A percentile compares a stretch with the other conserved stretches of the same genome.
These are phyloP conservation scores for Boletus barrowsii DNA, from an alignment of 768 basidiomycete genomes.

Conservation along the genomic window DNA sequence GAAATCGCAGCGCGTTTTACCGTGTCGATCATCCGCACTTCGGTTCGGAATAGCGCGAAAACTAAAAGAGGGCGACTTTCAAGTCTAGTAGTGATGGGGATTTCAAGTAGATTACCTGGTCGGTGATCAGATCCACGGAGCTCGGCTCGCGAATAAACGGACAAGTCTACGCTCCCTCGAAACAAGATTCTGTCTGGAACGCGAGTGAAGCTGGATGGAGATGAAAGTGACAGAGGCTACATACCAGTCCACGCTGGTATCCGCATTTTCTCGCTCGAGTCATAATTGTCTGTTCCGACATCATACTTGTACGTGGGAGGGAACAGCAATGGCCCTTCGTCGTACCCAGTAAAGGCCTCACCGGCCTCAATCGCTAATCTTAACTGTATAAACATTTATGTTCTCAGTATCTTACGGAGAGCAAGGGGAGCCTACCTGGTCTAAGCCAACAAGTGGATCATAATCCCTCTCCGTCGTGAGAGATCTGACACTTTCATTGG, in stretches of 20 bases:
- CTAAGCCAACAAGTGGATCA: conserved; percentile 71
- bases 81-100: background rate
- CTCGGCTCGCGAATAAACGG: conserved; percentile 81
- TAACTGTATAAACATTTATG: conserved; percentile 46
- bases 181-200: conserved; percentile 88
- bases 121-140: conserved; percentile 92
- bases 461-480: conserved; percentile 63
- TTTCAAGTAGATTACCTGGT: conserved; percentile 54
- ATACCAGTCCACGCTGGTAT: conserved; percentile 97
- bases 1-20: conserved; percentile 70
- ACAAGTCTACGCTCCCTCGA: conserved; percentile 73
- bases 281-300: conserved; percentile 79
- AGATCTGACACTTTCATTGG: conserved; percentile 77
- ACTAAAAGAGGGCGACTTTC: conserved; percentile 44
- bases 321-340: conserved; percentile 90
- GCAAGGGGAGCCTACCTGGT: conserved; percentile 63
- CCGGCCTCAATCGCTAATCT: conserved; percentile 65
- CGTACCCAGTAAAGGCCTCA: conserved; percentile 78
- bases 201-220: conserved; percentile 2
- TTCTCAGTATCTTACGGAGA: background rate
- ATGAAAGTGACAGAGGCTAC: conserved; percentile 12
- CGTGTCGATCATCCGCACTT: conserved; percentile 76
- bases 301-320: conserved; percentile 94
- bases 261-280: conserved; percentile 93
- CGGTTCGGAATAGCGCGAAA: conserved; percentile 76